Evolutionary conservation across 1,284 basidiomycete species (phyloP).

Genomic region (Ustilago xerochloae): DNA sequence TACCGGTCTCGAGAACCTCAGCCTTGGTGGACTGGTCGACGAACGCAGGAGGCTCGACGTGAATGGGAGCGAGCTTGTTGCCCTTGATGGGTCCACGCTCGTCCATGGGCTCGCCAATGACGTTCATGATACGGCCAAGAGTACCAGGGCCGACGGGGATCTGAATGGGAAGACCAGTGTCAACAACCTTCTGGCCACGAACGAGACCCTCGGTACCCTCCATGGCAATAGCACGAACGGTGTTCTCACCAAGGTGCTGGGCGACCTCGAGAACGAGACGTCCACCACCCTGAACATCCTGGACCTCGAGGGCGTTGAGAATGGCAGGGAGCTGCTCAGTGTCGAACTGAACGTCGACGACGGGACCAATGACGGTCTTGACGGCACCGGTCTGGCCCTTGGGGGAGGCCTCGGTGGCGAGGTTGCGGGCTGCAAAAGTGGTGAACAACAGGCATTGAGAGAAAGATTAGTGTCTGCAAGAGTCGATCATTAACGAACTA

Average conservation of each 20-base stretch:
- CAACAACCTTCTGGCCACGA: conserved; percentile 94
- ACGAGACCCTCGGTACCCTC: conserved; percentile 99
- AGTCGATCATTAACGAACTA: too few relatives aligned
- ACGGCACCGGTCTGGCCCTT: conserved; percentile 60
- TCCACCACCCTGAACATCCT: conserved; percentile 84
- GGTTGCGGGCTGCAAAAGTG: conserved; percentile 45
- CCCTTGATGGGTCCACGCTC: conserved; percentile 98
- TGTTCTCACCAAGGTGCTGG: conserved; percentile 95
- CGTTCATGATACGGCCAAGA: conserved; percentile 99
- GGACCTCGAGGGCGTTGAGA: conserved; percentile 97
- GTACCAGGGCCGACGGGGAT: conserved; percentile 94
- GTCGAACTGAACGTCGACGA: conserved; percentile 89
- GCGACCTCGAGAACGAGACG: conserved; percentile 72
- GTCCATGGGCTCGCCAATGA: conserved; percentile 99
- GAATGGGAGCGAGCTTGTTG: conserved; percentile 82
- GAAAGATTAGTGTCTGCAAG: not conserved
- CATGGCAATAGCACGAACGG: conserved; percentile 78
- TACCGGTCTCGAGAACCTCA: conserved; percentile 98
- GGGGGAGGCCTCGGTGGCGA: conserved; percentile 56
- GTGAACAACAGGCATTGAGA: not conserved
- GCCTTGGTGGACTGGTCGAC: conserved; percentile 98
- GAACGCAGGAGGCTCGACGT: conserved; percentile 95
- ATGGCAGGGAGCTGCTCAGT: conserved; percentile 85
- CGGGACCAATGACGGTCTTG: conserved; percentile 75
- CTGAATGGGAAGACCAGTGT: conserved; percentile 94